Conservation (phyloP, 2,329 filamentous ascomycete species). For the Colletotrichum endophyticum region DNA sequence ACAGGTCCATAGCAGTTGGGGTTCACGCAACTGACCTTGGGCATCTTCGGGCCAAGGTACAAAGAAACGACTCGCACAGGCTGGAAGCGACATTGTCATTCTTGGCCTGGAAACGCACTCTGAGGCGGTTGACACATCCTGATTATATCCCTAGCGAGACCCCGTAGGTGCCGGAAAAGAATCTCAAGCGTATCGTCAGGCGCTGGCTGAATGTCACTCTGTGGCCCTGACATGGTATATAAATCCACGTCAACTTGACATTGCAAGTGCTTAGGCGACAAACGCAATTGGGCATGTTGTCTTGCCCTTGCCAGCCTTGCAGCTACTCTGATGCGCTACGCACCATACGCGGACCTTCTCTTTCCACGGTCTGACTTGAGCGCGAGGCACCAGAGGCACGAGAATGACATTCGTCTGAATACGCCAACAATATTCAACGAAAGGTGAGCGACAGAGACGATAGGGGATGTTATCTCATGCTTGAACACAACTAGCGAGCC, state of each 20-base stretch:
- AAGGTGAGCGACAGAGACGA: rapidly evolving
- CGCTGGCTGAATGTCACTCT: rapidly evolving
- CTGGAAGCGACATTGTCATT: too few relatives aligned
- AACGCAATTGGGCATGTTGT: too few relatives aligned
- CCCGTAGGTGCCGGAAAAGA: rapidly evolving
- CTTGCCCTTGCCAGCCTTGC: neutral
- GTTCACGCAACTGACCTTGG: rapidly evolving
- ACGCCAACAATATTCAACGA: rapidly evolving
- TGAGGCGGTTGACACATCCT: rapidly evolving
- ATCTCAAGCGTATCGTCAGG: rapidly evolving
- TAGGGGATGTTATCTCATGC: rapidly evolving
- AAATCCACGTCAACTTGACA: rapidly evolving
- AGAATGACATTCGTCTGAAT: rapidly evolving
- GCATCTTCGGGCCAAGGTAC: rapidly evolving
- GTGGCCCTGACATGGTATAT: neutral
- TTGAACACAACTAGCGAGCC: too few relatives aligned
- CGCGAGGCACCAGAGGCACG: neutral
- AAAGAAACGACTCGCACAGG: neutral
- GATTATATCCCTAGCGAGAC: rapidly evolving
- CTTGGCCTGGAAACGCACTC: neutral
- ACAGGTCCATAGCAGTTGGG: neutral
- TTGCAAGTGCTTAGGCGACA: neutral
- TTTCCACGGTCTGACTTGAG: rapidly evolving
- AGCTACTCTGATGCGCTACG: neutral
- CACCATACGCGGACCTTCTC: neutral